Base-by-base conservation (phyloP, 2,329 filamentous ascomycete genomes). In the Neofusicoccum kwambonambiense region DNA sequence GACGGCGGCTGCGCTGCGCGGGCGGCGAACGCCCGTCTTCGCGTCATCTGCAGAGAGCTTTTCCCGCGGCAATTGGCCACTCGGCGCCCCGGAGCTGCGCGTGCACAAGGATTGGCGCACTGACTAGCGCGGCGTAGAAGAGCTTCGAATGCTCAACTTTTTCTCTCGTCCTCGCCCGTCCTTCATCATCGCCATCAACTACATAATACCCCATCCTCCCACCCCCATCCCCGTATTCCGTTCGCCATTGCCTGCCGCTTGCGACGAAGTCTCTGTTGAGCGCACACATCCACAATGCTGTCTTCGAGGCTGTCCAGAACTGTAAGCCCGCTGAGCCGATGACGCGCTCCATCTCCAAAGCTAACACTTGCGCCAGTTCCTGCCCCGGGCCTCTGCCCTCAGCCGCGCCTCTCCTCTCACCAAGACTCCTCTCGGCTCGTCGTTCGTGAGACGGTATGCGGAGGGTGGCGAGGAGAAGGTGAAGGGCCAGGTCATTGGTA, bases 401-500 rank as follows among this genome's bases (percentile, higher is more conserved):
- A 83, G 88, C 77, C 89, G 90, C 80, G 84, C 88, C 75, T 84
- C 88, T 73, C 83, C 86, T 67, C 81, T 87, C 76, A 81, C 88
- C 78, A 89, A 89, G 82, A 86, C 89, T 73, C 88, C 92, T 70
- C 80, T 91, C 74, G 85, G 85, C 70, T 87, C 90, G 70, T 87
- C 87, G 74, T 92, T 94, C 78, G 87, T 89, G 76, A 77, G 81
- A 72, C 86, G 90, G 74, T 92, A 90, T 83, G 90, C 91, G 71
- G 89, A 90, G 70, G 87, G 86, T 74, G 83, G 83, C 66, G 83
- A 86, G 71, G 86, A 87, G 79, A 97, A 97, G 88, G 92, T 98
- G 67, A 92, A 94, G 84, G 95, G 95, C 77, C 83, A 91, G 76
- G 94, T 98, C 80, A 97, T 98, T 76, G 95, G 95, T 89, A 97